Percentiles rank a stretch among this genome's conserved stretches.
These are phyloP conservation scores for Euphorbia pulcherrima DNA, from an alignment of 345 rosid genomes.

Conservation along the genomic window DNA sequence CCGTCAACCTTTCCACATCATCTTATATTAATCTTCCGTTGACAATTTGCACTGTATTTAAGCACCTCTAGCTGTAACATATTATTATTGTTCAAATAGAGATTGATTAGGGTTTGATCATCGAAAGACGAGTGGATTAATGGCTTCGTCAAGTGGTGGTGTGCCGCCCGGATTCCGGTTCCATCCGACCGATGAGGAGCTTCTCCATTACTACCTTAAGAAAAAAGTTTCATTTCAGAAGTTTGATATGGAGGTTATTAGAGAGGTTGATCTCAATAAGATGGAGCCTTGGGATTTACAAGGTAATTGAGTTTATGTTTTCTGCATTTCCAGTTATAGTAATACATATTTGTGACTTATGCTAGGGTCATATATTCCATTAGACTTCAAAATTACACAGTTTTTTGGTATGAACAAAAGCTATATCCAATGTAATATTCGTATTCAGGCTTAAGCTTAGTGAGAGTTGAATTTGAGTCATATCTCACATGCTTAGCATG, in stretches of 20 bases:
- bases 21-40: background rate
- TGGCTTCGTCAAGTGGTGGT: background rate
- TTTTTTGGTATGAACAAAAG: too few relatives aligned
- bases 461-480: too few relatives aligned
- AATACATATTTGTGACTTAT: too few relatives aligned
- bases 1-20: background rate
- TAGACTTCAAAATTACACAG: too few relatives aligned
- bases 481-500: too few relatives aligned
- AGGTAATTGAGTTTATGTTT: conserved; percentile 34
- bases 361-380: too few relatives aligned
- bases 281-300: conserved; percentile 99
- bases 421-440: too few relatives aligned
- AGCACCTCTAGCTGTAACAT: background rate
- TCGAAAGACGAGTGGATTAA: background rate
- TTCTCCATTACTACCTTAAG: conserved; percentile 83
- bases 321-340: background rate
- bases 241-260: conserved; percentile 93
- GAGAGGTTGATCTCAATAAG: conserved; percentile 97
- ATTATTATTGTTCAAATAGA: background rate
- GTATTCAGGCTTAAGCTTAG: too few relatives aligned
- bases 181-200: conserved; percentile 97
- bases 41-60: background rate
- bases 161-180: conserved; percentile 99
- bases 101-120: background rate
- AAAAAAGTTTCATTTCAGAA: conserved; percentile 79